Evolutionary conservation across 306 rosid genomes (phyloP).

Genomic region (Vigna reflexopilosa): DNA sequence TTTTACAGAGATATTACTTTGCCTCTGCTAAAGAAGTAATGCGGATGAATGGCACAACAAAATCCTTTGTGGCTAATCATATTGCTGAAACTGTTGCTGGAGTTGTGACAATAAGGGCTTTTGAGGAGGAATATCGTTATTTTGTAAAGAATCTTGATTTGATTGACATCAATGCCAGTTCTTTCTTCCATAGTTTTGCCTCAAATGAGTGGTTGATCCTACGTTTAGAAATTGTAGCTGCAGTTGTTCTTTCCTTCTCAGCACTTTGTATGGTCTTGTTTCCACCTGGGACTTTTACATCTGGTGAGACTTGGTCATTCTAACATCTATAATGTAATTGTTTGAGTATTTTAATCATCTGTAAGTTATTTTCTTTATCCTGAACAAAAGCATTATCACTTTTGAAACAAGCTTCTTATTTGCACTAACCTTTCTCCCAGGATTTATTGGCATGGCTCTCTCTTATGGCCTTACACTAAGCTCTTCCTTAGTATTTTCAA

Average conservation of each 20-base stretch:
- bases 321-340: background rate
- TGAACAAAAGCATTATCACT: background rate
- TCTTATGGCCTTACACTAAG: slow-evolving; percentile 91
- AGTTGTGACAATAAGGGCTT: slow-evolving; percentile 76
- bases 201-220: slow-evolving; percentile 78
- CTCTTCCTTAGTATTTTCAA: slow-evolving; percentile 55
- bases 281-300: slow-evolving; percentile 66
- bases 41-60: slow-evolving; percentile 76
- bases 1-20: slow-evolving; percentile 63
- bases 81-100: slow-evolving; percentile 78
- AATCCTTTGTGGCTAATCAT: slow-evolving; percentile 69
- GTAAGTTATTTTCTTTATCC: background rate
- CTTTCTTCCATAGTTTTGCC: slow-evolving; percentile 66
- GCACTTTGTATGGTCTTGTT: slow-evolving; percentile 74
- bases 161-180: slow-evolving; percentile 70
- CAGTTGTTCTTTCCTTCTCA: slow-evolving; percentile 61
- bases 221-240: slow-evolving; percentile 63
- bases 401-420: slow-evolving; percentile 1
- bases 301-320: slow-evolving; percentile 52
- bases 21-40: slow-evolving; percentile 72
- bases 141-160: slow-evolving; percentile 64
- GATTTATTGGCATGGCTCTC: slow-evolving; percentile 81
- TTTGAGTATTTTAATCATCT: background rate
- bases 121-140: slow-evolving; percentile 64
- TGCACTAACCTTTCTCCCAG: slow-evolving; percentile 45